Evolutionary conservation across 2,329 filamentous ascomycete species (phyloP), one percentile per base, ranked within the genome.

Genomic region (Ramularia endophylla): DNA sequence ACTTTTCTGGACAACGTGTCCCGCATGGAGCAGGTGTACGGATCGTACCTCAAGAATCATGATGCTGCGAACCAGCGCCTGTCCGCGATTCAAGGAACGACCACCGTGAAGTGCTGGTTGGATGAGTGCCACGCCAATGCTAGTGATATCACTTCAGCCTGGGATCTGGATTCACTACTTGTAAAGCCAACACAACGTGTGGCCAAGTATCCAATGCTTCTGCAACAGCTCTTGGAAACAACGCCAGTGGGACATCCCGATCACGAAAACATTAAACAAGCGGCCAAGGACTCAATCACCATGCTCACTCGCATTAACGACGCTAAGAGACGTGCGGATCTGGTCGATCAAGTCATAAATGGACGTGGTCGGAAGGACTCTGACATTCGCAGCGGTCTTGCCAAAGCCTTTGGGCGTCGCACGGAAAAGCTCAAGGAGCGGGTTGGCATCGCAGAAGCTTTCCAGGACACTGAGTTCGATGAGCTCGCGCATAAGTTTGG

Each of bases 101-200:
- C 81, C 68, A 72, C 83, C 16, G 73, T 82, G 31, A 69, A 71
- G 32, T 76, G 94, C 37, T 98, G 92, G 92, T 73, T 97, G 36
- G 83, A 83, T 44, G 90, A 95, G 64, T 98, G 92, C 65, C 88
- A 92, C 57, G 81, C 87, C 54, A 89, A 90, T 57, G 89, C 90
- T 9, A 85, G 87, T 54, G 92, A 95, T 60, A 75, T 98, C 49
- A 98, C 92, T 0, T 80, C 82, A 18, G 90, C 92, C 0, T 98
- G 92, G 92, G 86, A 94, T 63, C 66, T 98, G 46, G 89, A 95
- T 63, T 94, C 92, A 0, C 72, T 98, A n/a, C 76, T 98, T 15
- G 90, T 98, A 59, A 98, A 98, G 65, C 92, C 92, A 2, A 89
- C 94, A 63, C 92, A 98, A 65, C 80, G 92, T 35, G 83, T 97